Evolutionary conservation across 2,329 filamentous ascomycete species (phyloP), one percentile per base, ranked within the genome.

Genomic region (Sporothrix inflata): DNA sequence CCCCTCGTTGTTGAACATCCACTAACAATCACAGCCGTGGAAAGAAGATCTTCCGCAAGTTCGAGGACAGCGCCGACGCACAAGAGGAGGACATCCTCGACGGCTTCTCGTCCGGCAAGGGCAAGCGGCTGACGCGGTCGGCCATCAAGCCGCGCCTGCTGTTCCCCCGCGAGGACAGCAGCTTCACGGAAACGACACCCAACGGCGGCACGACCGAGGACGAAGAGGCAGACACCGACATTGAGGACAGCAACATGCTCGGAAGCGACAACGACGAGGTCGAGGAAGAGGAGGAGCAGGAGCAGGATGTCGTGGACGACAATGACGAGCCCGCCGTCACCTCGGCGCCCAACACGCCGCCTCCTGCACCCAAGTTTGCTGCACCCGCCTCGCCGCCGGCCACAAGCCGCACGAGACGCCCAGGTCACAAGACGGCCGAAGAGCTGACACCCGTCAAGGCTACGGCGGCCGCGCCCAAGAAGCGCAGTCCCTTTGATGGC

Each of bases 11-110:
- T 34, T 3, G 6, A 34, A 34, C 30, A 34, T 6, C 30, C 91
- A 30, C 57, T 49, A 70, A 60, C 71, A 61, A 55, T 51, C 11
- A 76, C 71, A 94, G 92, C 84, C 93, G 93, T 77, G 93, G 93
- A 79, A 93, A 92, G 84, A 93, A 89, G 79, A 85, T 93, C 72
- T 94, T 93, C 83, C 89, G 90, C 80, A 91, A 90, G 78, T 93
- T 91, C 76, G 80, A 82, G 55, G 81, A 79, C 9, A 79, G 79
- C 14, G 75, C 49, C 19, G 49, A 70, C 1, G 38, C 71, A 1
- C 70, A 70, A 19, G 71, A 73, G 12, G 74, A 75, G 65, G 67
- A 70, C 60, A 47, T 70, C 38, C 76, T 78, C 63, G 80, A 81
- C 40, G 78, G 73, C 75, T 78, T 73, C 79, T 79, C 40, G 72